Conservation (phyloP, 441 rosid genomes). For the Melastoma candidum region DNA sequence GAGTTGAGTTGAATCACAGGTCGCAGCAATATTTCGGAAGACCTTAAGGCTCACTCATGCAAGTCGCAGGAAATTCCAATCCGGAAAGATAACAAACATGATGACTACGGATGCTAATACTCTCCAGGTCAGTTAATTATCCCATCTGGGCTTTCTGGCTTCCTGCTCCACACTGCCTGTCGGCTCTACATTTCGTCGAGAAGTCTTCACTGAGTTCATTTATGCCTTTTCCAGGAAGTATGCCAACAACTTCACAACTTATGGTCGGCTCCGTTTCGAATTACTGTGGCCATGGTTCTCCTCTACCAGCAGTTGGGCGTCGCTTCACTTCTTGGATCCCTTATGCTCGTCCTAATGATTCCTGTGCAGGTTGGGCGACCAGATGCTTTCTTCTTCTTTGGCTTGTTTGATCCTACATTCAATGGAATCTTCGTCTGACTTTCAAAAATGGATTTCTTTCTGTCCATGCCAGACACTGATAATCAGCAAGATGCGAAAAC, state of each 20-base stretch:
- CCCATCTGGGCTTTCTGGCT: too few species aligned
- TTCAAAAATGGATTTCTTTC: not conserved
- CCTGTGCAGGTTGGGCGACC: slow-evolving; percentile 63
- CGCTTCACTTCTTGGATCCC: slow-evolving; percentile 92
- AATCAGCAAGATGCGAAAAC: slow-evolving; percentile 14
- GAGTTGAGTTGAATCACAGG: slow-evolving; percentile 28
- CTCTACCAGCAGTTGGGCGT: slow-evolving; percentile 82
- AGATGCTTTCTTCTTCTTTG: not conserved
- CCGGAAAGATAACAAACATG: slow-evolving; percentile 93
- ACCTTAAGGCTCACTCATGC: slow-evolving; percentile 77
- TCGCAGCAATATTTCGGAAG: slow-evolving; percentile 85
- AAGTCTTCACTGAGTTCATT: slow-evolving; percentile 1
- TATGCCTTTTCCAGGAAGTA: slow-evolving; percentile 45
- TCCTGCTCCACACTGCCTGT: too few species aligned
- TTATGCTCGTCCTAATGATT: slow-evolving; percentile 77
- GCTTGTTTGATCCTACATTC: not conserved
- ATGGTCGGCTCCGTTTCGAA: slow-evolving; percentile 99
- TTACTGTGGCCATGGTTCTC: slow-evolving; percentile 65
- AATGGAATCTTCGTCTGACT: not conserved
- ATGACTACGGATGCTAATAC: slow-evolving; percentile 86
- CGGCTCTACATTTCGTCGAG: too few species aligned
- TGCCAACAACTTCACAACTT: slow-evolving; percentile 90
- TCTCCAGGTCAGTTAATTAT: slow-evolving; percentile 50
- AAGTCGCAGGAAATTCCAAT: slow-evolving; percentile 68
- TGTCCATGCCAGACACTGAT: slow-evolving; percentile 8